Evolutionary conservation across 2,329 filamentous ascomycete genomes (phyloP).

Genomic region (Conoideocrella luteorostrata): DNA sequence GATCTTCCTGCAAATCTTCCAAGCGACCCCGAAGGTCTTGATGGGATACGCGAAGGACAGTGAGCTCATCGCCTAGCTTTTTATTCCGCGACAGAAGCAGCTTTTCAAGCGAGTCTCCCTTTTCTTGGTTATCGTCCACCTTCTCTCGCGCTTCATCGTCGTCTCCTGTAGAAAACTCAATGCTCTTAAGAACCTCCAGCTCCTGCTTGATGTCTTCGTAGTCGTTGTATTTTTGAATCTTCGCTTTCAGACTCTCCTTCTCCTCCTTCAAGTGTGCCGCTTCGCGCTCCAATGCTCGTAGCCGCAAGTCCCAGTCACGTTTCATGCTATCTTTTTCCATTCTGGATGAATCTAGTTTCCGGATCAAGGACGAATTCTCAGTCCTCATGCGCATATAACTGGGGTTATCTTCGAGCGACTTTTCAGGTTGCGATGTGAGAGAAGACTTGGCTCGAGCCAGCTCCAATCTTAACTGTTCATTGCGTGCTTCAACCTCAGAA

Average conservation of each 20-base stretch:
- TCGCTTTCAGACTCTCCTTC: conserved; percentile 69
- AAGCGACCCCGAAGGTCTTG: conserved; percentile 81
- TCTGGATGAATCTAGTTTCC: conserved; percentile 76
- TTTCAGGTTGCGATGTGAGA: conserved; percentile 52
- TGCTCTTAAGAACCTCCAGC: conserved; percentile 92
- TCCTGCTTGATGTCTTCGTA: conserved; percentile 97
- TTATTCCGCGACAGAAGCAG: conserved; percentile 90
- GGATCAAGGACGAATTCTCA: conserved; percentile 86
- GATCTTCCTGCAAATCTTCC: conserved; percentile 73
- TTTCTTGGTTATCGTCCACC: conserved; percentile 30
- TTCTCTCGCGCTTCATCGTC: conserved; percentile 58
- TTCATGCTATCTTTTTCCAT: conserved; percentile 80
- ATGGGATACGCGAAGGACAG: conserved; percentile 86
- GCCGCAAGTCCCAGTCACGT: conserved; percentile 65
- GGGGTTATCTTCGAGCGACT: conserved; percentile 79
- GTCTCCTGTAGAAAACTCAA: conserved; percentile 89
- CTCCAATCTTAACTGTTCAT: conserved; percentile 86
- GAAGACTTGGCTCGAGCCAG: conserved; percentile 78
- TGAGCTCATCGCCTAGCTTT: conserved; percentile 90
- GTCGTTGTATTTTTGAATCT: conserved; percentile 83
- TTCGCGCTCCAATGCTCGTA: conserved; percentile 76
- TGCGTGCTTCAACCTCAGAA: conserved; percentile 86
- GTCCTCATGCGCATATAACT: conserved; percentile 80
- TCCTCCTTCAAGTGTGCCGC: conserved; percentile 69
- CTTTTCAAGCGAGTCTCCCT: conserved; percentile 81